Evolutionary conservation across 768 basidiomycete species (phyloP).

Genomic region (Crassisporium funariophilum): DNA sequence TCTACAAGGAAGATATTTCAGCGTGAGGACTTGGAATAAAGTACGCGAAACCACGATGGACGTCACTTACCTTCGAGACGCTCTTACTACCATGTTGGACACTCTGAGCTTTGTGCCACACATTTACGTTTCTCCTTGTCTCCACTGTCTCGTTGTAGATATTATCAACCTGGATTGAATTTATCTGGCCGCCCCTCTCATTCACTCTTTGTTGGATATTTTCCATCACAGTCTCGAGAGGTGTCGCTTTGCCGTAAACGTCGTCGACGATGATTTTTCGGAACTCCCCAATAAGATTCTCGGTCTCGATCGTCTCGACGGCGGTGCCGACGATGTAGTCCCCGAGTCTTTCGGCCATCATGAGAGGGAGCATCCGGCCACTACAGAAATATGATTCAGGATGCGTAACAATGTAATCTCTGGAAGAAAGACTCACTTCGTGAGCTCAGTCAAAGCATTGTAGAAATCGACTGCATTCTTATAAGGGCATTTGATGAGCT

Average conservation of each 20-base stretch:
- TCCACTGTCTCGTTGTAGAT: slow-evolving; percentile 19
- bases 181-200: slow-evolving; percentile 21
- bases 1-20: not conserved
- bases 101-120: slow-evolving; percentile 20
- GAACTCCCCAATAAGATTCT: slow-evolving; percentile 28
- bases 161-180: slow-evolving; percentile 28
- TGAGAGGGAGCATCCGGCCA: slow-evolving; percentile 29
- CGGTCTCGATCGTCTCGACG: slow-evolving; percentile 33
- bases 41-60: not conserved
- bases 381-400: slow-evolving; percentile 5
- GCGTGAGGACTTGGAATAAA: no score
- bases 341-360: slow-evolving; percentile 30
- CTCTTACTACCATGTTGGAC: slow-evolving; percentile 10
- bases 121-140: slow-evolving; percentile 14
- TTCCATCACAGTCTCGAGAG: slow-evolving; percentile 23
- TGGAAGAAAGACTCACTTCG: slow-evolving; percentile 13
- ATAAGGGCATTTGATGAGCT: not conserved
- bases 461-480: slow-evolving; percentile 32
- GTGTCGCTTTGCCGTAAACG: slow-evolving; percentile 24
- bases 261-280: slow-evolving; percentile 28
- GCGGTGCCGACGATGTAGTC: slow-evolving; percentile 32
- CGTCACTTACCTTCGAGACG: slow-evolving; percentile 8
- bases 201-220: slow-evolving; percentile 23
- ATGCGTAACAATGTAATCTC: not conserved
- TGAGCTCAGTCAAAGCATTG: slow-evolving; percentile 27